Percentiles rank a stretch among this genome's conserved stretches.
Evolutionary conservation across 75 land plant genomes (phyloP).

Genomic region (Picea glauca): DNA sequence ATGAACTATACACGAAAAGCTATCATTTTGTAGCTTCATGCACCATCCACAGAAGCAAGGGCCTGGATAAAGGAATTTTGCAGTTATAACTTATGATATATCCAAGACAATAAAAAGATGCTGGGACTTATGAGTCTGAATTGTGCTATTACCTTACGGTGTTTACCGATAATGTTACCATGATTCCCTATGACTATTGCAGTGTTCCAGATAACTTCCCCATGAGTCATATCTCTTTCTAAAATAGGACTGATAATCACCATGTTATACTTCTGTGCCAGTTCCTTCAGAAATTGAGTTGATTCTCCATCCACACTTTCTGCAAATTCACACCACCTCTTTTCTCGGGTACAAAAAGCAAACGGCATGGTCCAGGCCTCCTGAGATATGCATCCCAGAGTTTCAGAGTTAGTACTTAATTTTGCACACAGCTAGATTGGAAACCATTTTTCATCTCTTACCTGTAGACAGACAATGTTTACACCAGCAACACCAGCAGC

Average conservation of each 20-base stretch:
- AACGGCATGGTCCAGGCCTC: slow-evolving; percentile 99
- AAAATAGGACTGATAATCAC: slow-evolving; percentile 91
- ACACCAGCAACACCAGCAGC: slow-evolving; percentile 85
- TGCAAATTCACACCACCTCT: slow-evolving; percentile 99
- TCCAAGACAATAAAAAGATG: background rate
- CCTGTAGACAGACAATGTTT: slow-evolving; percentile 91
- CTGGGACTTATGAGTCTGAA: background rate
- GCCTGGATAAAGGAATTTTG: background rate
- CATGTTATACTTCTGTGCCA: slow-evolving; percentile 88
- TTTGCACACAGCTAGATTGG: background rate
- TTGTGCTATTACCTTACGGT: slow-evolving; percentile 70
- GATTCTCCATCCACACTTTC: slow-evolving; percentile 88
- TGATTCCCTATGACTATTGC: slow-evolving; percentile 94
- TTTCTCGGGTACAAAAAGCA: slow-evolving; percentile 95
- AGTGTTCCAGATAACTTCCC: slow-evolving; percentile 93
- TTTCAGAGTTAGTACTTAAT: too few species aligned
- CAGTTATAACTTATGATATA: background rate
- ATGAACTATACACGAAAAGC: background rate
- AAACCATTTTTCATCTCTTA: slow-evolving; percentile 13
- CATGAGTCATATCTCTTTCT: slow-evolving; percentile 93
- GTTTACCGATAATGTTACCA: slow-evolving; percentile 97
- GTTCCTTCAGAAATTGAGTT: slow-evolving; percentile 66
- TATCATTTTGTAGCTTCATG: background rate
- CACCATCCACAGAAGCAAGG: background rate
- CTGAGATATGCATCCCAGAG: slow-evolving; percentile 27